phyloP scores from a whole-genome alignment of 257 asterid genomes.

The Solanum okadae region DNA sequence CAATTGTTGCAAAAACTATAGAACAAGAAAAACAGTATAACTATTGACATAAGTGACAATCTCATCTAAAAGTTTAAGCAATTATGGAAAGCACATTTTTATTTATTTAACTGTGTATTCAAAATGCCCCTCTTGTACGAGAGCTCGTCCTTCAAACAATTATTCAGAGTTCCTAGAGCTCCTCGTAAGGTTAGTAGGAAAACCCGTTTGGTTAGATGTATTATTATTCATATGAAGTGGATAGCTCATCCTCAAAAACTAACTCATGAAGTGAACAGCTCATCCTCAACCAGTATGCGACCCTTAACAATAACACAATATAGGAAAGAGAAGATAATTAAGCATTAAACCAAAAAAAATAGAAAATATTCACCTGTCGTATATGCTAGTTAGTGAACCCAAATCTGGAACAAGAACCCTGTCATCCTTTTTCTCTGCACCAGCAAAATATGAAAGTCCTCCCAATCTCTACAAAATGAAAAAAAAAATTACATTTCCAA shows the following conservation, averaged over 20 bases:
- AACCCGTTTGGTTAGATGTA: background rate
- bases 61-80: background rate
- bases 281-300: background rate
- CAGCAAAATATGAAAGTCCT: conserved; percentile 85
- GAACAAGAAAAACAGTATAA: background rate
- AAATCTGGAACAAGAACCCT: conserved; percentile 93
- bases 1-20: background rate
- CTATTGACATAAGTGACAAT: background rate
- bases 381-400: conserved; percentile 76
- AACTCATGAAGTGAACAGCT: background rate
- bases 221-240: background rate
- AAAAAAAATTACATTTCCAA: background rate
- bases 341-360: conserved; percentile 38
- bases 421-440: conserved; percentile 95
- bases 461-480: conserved; percentile 53
- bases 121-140: background rate
- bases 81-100: background rate
- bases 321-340: conserved; percentile 28
- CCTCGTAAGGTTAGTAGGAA: background rate
- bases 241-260: background rate
- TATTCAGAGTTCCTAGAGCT: background rate
- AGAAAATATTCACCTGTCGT: conserved; percentile 44
- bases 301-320: conserved; percentile 65
- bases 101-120: background rate
- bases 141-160: background rate